Base-by-base conservation (phyloP, 768 basidiomycete species). In the Candolleomyces efflorescens region DNA sequence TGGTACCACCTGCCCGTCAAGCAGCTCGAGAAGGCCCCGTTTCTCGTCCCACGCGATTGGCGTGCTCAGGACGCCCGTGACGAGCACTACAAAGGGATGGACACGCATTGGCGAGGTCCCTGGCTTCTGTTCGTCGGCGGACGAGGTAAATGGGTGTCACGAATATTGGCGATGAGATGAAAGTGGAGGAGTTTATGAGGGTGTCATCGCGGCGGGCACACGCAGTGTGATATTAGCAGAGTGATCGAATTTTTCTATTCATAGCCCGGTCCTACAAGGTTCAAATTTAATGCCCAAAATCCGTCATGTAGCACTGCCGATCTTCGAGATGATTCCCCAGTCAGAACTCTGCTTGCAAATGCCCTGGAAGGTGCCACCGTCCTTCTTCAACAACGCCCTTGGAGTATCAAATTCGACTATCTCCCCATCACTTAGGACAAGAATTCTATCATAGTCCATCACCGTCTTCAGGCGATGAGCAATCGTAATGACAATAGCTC, bases 331-430 rank as follows among this genome's bases (percentile, higher is more conserved):
- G 18, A 32, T 20, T 3, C 18, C 58, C 80, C 81, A 82, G 54
- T 83, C 82, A 2, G 78, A 77, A 66, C 85, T 87, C 60, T 80
- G 78, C 45, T 77, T 72, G 69, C 87, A 89, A 82, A 92, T 82
- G 60, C 82, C 81, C 50, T 82, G 78, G 68, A 93, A 92, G 23
- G 75, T 72, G 3, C 89, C 83, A 18, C 79, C 80, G 13, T 75
- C 70, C 37, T 75, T 81, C 1, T 64, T 64, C 46, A 92, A 72
- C 50, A 94, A 71, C 17, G 67, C 74, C 41, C 66, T 69, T 0
- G 92, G 92, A 9, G 82, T 75, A 56, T 87, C 92, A 67, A 84
- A 92, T 65, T 94, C 91, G n/a, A 84, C 69, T 45, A 94, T 77
- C 56, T 80, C 76, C 1, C 92, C 92, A 17, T 80, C 77, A 54